A percentile compares a stretch with the other conserved stretches of the same genome.
phyloP scores from a whole-genome alignment of 768 basidiomycete species.

The Omphalotus guepiniiformis region DNA sequence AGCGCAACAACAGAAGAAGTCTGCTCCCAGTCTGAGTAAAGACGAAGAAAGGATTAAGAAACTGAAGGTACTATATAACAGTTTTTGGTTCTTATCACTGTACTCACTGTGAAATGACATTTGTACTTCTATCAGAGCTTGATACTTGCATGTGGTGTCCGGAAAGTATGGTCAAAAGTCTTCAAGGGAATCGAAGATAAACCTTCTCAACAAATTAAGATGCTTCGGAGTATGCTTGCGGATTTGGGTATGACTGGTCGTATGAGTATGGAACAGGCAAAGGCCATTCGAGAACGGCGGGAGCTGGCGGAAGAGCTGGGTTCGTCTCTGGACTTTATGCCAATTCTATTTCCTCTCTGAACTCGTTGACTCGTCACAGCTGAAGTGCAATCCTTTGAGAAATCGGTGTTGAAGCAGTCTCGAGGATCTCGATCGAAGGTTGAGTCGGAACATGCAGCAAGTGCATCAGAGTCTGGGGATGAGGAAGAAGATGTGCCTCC shows the following conservation, averaged over 20 bases:
- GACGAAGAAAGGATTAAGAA: conserved; percentile 74
- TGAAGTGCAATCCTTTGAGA: conserved; percentile 72
- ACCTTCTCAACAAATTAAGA: conserved; percentile 59
- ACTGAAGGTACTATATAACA: conserved; percentile 53
- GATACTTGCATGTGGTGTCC: conserved; percentile 70
- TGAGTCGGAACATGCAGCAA: conserved; percentile 18
- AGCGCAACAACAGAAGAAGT: conserved; percentile 20
- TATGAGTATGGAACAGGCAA: conserved; percentile 78
- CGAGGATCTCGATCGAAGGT: conserved; percentile 24
- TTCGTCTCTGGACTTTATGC: conserved; percentile 23
- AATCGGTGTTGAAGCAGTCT: conserved; percentile 28
- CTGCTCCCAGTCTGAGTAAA: conserved; percentile 34
- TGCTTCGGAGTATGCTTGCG: conserved; percentile 57
- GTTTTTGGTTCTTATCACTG: not conserved
- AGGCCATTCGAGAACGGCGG: conserved; percentile 62
- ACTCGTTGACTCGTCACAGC: conserved; percentile 34
- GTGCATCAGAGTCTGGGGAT: conserved; percentile 18
- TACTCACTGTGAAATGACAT: no score
- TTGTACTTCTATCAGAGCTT: conserved; percentile 42
- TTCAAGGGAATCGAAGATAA: conserved; percentile 51
- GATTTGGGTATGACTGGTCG: conserved; percentile 81
- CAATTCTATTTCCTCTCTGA: not conserved
- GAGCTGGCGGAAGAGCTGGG: conserved; percentile 79
- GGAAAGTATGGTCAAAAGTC: conserved; percentile 74
- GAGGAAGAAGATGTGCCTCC: conserved; percentile 28